Evolutionary conservation across 345 rosid genomes (phyloP).

Genomic region (Gossypium bickii): DNA sequence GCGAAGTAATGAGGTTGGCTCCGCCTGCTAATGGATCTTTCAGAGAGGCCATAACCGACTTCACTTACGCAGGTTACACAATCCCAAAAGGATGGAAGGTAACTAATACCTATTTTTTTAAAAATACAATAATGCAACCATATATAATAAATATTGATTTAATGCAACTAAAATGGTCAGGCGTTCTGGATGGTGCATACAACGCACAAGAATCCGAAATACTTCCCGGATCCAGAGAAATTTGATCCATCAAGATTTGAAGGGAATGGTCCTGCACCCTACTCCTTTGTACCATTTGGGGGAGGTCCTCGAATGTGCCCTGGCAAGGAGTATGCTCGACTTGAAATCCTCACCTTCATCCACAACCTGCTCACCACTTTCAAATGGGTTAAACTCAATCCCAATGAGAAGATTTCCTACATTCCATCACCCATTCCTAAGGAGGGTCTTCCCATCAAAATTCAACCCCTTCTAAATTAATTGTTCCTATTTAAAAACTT

Average conservation of each 20-base stretch:
- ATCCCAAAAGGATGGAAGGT: slow-evolving; percentile 37
- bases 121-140: no score
- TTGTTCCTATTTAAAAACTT: not conserved
- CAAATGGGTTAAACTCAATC: slow-evolving; percentile 15
- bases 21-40: slow-evolving; percentile 24
- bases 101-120: not conserved
- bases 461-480: not conserved
- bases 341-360: slow-evolving; percentile 27
- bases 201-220: slow-evolving; percentile 24
- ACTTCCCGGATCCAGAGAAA: slow-evolving; percentile 28
- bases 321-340: slow-evolving; percentile 27
- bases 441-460: slow-evolving; percentile 22
- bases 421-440: slow-evolving; percentile 25
- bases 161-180: not conserved
- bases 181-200: slow-evolving; percentile 26
- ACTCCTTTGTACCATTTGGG: slow-evolving; percentile 27
- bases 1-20: slow-evolving; percentile 24
- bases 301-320: slow-evolving; percentile 34
- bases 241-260: slow-evolving; percentile 32
- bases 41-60: slow-evolving; percentile 27
- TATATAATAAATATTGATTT: no score
- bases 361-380: slow-evolving; percentile 23
- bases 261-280: slow-evolving; percentile 28
- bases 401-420: slow-evolving; percentile 25
- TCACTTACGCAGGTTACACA: slow-evolving; percentile 21